Conservation (phyloP, 2,329 filamentous ascomycete genomes). For the Aspergillus aculeatus region DNA sequence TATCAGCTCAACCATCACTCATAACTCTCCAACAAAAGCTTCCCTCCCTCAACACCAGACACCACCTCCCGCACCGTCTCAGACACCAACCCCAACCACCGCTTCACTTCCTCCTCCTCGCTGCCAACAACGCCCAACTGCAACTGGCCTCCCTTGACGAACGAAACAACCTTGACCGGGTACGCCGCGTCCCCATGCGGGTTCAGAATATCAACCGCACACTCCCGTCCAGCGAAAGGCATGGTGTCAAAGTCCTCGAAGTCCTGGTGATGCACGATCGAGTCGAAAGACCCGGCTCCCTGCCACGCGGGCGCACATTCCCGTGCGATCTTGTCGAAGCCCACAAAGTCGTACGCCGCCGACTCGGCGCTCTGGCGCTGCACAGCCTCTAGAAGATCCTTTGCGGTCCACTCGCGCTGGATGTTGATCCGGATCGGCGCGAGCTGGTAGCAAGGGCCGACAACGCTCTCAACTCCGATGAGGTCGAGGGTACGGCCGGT, state of each 20-base stretch:
- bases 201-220: conserved; percentile 58
- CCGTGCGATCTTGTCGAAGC: conserved; percentile 50
- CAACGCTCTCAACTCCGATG: conserved; percentile 52
- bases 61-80: conserved; percentile 54
- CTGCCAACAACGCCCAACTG: conserved; percentile 57
- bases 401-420: conserved; percentile 47
- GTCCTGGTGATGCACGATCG: conserved; percentile 58
- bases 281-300: conserved; percentile 50
- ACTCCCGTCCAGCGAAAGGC: conserved; percentile 34
- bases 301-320: conserved; percentile 45
- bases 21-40: background rate
- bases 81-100: conserved; percentile 44
- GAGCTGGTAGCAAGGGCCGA: conserved; percentile 57
- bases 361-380: conserved; percentile 55
- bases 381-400: conserved; percentile 50
- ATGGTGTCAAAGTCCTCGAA: conserved; percentile 60
- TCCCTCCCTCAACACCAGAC: conserved; percentile 12
- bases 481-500: conserved; percentile 60
- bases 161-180: conserved; percentile 39
- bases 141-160: conserved; percentile 58
- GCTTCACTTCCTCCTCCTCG: conserved; percentile 43
- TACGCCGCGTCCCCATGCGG: conserved; percentile 52
- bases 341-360: conserved; percentile 54
- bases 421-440: conserved; percentile 60
- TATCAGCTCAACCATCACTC: too few relatives aligned